Base-by-base conservation (phyloP, 805 yeast species). In the Myxozyma vanderwaltii region DNA sequence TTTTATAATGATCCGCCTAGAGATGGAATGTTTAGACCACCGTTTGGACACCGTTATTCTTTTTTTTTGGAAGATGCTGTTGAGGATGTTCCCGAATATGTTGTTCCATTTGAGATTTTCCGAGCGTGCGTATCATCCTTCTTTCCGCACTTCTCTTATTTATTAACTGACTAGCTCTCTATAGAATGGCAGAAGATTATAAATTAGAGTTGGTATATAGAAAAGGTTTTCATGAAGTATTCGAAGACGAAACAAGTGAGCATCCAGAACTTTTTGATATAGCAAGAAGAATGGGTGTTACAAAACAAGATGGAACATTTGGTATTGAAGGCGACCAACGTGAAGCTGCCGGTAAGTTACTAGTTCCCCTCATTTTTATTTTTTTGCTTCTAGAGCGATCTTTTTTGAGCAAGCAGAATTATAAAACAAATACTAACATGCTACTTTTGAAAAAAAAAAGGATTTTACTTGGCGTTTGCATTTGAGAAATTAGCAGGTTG, bases 51-150 rank as follows among this genome's bases (percentile, higher is more conserved):
- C 72, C 79, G 82, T 68, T 94, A 94, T 72, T 83, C 82, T 54
- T 94, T 88, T 71, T 89, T 78, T 75, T 76, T 94, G 59, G 85
- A 85, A 64, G 99, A 94, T 75, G 99, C 99, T 0, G 92, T 94
- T 50, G 97, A 90, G 63, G 86, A 94, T 68, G 97, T 94, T 24
- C 98, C 98, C 0, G 99, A 94, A 70, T 94, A 88, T 69, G 95
- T 94, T 4, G 97, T 94, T 5, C 98, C 97, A 0, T 91, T 94
- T 73, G 97, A 92, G 69, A 82, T 86, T 0, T 82, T 94, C 58
- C 80, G 96, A 72, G 82, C 70, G 59, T 58, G 47, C 26, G 69
- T 61, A 47, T 17, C 35, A 23, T 33, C 39, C 19, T 24, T 27
- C 3, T 29, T 51, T 3, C 48, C 23, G 12, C 7, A 19, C 43